Percentiles rank a stretch among this genome's conserved stretches.
Evolutionary conservation across 2,329 filamentous ascomycete genomes (phyloP).

Genomic region (Xylariaceae sp.): DNA sequence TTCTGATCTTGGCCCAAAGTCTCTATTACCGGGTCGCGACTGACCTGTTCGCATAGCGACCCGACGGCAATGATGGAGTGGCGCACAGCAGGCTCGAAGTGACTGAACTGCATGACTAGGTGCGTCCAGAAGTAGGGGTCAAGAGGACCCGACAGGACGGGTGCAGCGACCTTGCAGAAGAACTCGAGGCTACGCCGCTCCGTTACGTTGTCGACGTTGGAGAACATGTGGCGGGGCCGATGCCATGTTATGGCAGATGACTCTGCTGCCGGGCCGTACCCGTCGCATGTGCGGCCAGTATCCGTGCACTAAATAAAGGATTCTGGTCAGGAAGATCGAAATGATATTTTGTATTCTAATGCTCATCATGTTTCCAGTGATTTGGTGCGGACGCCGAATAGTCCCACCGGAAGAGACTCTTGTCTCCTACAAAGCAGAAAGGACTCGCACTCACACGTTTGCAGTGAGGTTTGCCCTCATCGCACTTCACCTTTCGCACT

Average conservation of each 20-base stretch:
- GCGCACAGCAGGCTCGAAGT: conserved; percentile 35
- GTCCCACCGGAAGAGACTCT: not conserved
- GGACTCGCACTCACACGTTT: conserved; percentile 16
- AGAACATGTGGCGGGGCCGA: conserved; percentile 30
- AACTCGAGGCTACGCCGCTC: conserved; percentile 35
- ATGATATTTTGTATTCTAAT: not conserved
- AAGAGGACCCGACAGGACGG: conserved; percentile 33
- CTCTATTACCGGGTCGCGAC: conserved; percentile 5
- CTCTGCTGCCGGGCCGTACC: conserved; percentile 23
- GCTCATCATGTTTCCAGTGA: not conserved
- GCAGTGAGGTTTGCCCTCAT: conserved; percentile 26
- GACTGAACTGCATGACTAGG: conserved; percentile 35
- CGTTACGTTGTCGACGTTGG: conserved; percentile 19
- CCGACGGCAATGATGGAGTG: conserved; percentile 39
- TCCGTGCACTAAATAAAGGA: conserved; percentile 17
- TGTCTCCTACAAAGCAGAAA: not conserved
- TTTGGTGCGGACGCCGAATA: not conserved
- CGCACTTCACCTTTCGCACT: conserved; percentile 28
- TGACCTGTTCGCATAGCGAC: conserved; percentile 35
- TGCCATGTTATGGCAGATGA: conserved; percentile 30
- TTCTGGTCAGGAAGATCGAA: not conserved
- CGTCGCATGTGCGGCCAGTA: conserved; percentile 32
- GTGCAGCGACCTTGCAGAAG: conserved; percentile 36
- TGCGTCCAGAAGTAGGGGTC: conserved; percentile 40
- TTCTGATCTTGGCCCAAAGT: conserved; percentile 19